Percentiles rank a stretch among this genome's conserved stretches.
Evolutionary conservation across 305 asterid species (phyloP).

Genomic region (Lippia alba): DNA sequence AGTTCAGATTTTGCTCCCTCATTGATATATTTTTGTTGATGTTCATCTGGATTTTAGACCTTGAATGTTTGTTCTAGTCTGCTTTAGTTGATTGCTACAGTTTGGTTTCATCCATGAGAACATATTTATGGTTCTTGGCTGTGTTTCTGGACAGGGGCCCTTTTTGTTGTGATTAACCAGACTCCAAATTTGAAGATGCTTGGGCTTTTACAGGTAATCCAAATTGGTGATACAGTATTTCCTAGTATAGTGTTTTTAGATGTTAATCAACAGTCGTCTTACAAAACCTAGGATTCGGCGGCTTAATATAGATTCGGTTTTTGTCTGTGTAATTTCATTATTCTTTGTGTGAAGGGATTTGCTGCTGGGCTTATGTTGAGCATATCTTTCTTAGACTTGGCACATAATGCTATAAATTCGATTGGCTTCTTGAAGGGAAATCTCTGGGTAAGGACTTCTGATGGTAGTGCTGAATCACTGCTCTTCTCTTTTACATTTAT

Average conservation of each 20-base stretch:
- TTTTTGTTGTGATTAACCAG: slow-evolving; percentile 75
- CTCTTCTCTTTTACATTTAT: background rate
- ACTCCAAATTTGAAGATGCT: slow-evolving; percentile 93
- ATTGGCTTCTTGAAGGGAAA: slow-evolving; percentile 82
- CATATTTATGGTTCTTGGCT: slow-evolving; percentile 27
- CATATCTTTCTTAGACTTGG: slow-evolving; percentile 82
- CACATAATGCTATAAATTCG: slow-evolving; percentile 83
- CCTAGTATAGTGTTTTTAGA: background rate
- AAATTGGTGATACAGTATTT: background rate
- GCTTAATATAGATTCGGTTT: background rate
- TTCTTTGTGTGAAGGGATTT: slow-evolving; percentile 53
- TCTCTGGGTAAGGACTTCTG: slow-evolving; percentile 60
- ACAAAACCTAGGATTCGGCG: background rate
- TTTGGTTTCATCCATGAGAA: slow-evolving; percentile 5
- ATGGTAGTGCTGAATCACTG: slow-evolving; percentile 3
- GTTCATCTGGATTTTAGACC: slow-evolving; percentile 1
- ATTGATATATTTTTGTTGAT: background rate
- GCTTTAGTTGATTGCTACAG: background rate
- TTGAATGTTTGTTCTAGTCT: background rate
- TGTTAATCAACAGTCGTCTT: background rate
- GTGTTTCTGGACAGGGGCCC: slow-evolving; percentile 68
- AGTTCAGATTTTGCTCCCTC: slow-evolving; percentile 12
- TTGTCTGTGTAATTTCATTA: slow-evolving; percentile 1
- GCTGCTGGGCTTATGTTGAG: slow-evolving; percentile 90
- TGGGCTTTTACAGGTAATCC: slow-evolving; percentile 89